Evolutionary conservation across 495 filamentous ascomycete species (phyloP), one percentile per base, ranked within the genome.

Genomic region (Aspergillus panamensis): DNA sequence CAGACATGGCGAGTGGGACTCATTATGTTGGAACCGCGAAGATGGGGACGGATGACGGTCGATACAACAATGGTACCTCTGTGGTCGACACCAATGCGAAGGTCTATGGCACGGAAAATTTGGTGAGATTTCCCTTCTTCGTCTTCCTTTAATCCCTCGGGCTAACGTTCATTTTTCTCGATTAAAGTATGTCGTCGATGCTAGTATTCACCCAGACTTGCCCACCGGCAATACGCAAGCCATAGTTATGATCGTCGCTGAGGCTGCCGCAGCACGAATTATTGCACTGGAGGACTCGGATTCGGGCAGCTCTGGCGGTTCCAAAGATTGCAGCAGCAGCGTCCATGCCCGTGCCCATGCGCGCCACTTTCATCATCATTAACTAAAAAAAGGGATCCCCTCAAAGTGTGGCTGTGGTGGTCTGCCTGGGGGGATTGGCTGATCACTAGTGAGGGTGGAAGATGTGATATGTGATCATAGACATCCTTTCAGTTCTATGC

Each of bases 31-130:
- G 82, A 20, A 82, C 75, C n/a, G 67, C 73, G 56, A 87, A 88
- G 77, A 74, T 91, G 58, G 87, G 87, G 43, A 69, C 70, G 25
- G 84, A 90, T 66, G 84, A 87, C 62, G 87, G 87, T 20, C 80
- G 84, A 21, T 12, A 75, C 58, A 75, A 75, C 58, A 75, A 75
- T 21, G 87, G 87, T 48, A 81, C 82, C n/a, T 74, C 81, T 10
- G 87, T 90, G 29, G 87, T 90, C n/a, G 87, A 90, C 60, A 70
- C 76, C 39, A 80, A 88, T 76, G 80, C 85, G 52, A 81, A 83
- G 68, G 86, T 89, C 49, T 90, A 86, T 52, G 87, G 87, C 53
- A 88, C 81, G 8, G 81, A 87, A 62, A 89, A 87, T 73, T 71
- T 88, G 50, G 72, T 74, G 59, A 53, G 59, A 43, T 6, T 31